These are phyloP conservation scores for Aspergillus wentii DNA, from an alignment of 495 filamentous ascomycete genomes.

Conservation along the genomic window DNA sequence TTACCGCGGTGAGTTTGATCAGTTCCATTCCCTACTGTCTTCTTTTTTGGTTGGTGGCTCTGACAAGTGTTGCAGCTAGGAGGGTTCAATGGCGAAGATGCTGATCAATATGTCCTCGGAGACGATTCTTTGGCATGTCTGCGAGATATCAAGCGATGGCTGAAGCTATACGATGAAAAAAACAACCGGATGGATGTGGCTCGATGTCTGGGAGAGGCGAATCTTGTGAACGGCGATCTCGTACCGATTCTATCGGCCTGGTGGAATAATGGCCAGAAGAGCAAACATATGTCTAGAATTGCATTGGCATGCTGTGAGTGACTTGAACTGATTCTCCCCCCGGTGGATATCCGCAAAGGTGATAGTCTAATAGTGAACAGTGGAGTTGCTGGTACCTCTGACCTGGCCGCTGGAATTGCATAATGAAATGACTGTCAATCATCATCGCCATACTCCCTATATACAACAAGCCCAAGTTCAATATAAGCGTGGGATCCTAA, in stretches of 20 bases:
- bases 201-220: slow-evolving; percentile 85
- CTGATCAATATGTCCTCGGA: slow-evolving; percentile 80
- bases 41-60: slow-evolving; percentile 2
- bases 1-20: slow-evolving; percentile 69
- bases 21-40: not conserved
- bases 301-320: slow-evolving; percentile 70
- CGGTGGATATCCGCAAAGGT: too few relatives aligned
- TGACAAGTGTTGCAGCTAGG: slow-evolving; percentile 62
- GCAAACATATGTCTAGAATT: slow-evolving; percentile 70
- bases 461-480: slow-evolving; percentile 78
- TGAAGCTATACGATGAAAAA: slow-evolving; percentile 92
- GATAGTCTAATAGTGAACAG: slow-evolving; percentile 21
- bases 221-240: slow-evolving; percentile 85
- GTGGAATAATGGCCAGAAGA: slow-evolving; percentile 59
- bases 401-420: slow-evolving; percentile 92
- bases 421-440: slow-evolving; percentile 81
- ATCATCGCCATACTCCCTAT: slow-evolving; percentile 84
- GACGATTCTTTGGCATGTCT: slow-evolving; percentile 90
- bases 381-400: slow-evolving; percentile 89
- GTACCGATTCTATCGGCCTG: slow-evolving; percentile 82
- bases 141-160: slow-evolving; percentile 88
- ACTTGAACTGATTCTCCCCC: not conserved
- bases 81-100: slow-evolving; percentile 75
- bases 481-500: slow-evolving; percentile 86
- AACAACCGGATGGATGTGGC: slow-evolving; percentile 93